Base-by-base conservation (phyloP, 2,329 filamentous ascomycete species). In the Phoma sp. region DNA sequence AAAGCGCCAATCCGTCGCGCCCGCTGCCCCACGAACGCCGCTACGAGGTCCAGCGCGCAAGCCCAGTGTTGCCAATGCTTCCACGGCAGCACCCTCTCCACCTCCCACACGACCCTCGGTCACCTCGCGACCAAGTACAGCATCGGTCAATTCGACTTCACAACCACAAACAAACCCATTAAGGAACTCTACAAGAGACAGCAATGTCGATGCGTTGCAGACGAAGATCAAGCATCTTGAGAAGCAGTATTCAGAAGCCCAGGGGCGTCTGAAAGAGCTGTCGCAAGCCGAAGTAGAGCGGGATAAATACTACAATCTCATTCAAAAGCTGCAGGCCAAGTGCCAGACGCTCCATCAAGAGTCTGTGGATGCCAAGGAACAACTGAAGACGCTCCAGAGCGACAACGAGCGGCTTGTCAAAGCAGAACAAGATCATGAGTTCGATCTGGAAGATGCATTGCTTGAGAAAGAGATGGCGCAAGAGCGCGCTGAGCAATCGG, bases 391-490 rank as follows among this genome's bases (percentile, higher is more conserved):
- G 64, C 85, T 88, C 0, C 87, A 95, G 70, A 76, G 82, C 19
- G 85, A 84, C 43, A 81, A 92, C 19, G 86, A 90, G 52, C 81
- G 86, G 21, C 80, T 95, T 2, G 90, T 94, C 64, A 82, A 84
- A 27, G 81, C 89, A 49, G 89, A 95, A 71, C 89, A 90, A 7
- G 92, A 97, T 63, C 88, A 96, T 73, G 95, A 98, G 27, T 85
- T 88, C 3, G 85, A 90, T 6, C 78, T 97, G 69, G 95, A 99
- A 76, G 85, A 95, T 76, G 92, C 92, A 6, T 89, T 91, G 0
- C 80, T 99, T 24, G 95, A 99, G 72, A 87, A 91, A 39, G 94
- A 99, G 75, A 96, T 98, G 90, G 95, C 95, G 0, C 93, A 99
- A 74, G 94, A 97, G 76, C 92, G 88, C 38, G 89, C 91, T 0